Evolutionary conservation across 2,329 filamentous ascomycete species (phyloP).

Genomic region (Trichoderma semiorbis): DNA sequence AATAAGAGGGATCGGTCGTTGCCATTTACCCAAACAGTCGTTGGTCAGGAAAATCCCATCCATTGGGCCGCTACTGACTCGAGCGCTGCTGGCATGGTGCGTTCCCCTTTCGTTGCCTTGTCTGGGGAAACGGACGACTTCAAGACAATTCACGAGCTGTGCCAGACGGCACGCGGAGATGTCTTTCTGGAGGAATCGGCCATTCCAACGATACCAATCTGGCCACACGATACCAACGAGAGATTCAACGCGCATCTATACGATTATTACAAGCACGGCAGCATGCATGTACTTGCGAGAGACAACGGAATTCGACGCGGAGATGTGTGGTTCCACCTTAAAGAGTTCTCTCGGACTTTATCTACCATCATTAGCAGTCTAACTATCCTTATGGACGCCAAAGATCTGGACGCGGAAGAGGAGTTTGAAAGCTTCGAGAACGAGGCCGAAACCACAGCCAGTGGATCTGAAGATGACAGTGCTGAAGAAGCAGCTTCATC

Average conservation of each 20-base stretch:
- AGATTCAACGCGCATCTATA: constrained; percentile 66
- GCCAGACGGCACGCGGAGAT: constrained; percentile 59
- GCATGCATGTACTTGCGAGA: constrained; percentile 53
- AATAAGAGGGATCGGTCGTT: constrained; percentile 49
- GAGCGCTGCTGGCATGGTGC: constrained; percentile 42
- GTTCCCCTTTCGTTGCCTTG: constrained; percentile 68
- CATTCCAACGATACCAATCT: constrained; percentile 64
- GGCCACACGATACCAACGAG: constrained; percentile 49
- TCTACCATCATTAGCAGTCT: constrained; percentile 69
- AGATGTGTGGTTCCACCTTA: constrained; percentile 70
- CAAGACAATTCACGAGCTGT: constrained; percentile 62
- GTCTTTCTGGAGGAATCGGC: constrained; percentile 73
- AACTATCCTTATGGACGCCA: constrained; percentile 47
- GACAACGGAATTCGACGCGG: constrained; percentile 64
- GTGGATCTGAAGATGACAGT: not conserved
- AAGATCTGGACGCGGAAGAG: constrained; percentile 36
- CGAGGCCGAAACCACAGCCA: not conserved
- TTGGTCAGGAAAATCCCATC: constrained; percentile 2
- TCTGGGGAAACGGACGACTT: constrained; percentile 67
- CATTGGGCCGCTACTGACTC: not conserved
- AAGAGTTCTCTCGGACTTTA: constrained; percentile 55
- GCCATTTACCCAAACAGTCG: constrained; percentile 48
- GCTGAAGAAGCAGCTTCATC: constrained; percentile 22
- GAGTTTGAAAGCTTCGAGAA: constrained; percentile 34
- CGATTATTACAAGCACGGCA: constrained; percentile 75